Evolutionary conservation across 208 protist species (phyloP).

Genomic region (Trypanosoma theileri): DNA sequence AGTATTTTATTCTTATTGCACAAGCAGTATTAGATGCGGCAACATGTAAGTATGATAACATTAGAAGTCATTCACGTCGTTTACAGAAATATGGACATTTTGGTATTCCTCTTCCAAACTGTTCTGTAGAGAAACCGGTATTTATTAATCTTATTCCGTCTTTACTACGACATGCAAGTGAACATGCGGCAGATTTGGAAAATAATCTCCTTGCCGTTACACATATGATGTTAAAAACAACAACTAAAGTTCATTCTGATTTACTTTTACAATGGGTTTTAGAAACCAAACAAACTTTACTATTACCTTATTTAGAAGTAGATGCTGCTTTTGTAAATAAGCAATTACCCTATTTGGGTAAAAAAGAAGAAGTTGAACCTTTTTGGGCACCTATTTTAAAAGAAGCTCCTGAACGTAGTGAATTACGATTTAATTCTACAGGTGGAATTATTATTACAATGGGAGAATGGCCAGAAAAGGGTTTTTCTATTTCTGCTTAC

Average conservation of each 20-base stretch:
- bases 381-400: conserved; percentile 79
- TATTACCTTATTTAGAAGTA: conserved; percentile 76
- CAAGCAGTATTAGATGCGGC: conserved; percentile 71
- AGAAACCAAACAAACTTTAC: conserved; percentile 39
- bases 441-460: conserved; percentile 69
- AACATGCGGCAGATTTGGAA: conserved; percentile 40
- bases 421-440: conserved; percentile 62
- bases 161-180: conserved; percentile 40
- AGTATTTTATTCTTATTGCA: conserved; percentile 65
- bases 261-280: conserved; percentile 59
- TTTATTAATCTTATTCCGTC: conserved; percentile 78
- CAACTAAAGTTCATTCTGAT: conserved; percentile 53
- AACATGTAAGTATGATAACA: conserved; percentile 44
- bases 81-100: conserved; percentile 44
- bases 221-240: conserved; percentile 50
- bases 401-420: conserved; percentile 57
- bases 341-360: conserved; percentile 39
- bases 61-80: conserved; percentile 19
- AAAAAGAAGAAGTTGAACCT: conserved; percentile 36
- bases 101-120: conserved; percentile 43
- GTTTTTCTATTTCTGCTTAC: conserved; percentile 62
- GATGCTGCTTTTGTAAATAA: conserved; percentile 39
- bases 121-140: conserved; percentile 64
- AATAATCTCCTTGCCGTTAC: conserved; percentile 50
- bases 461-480: conserved; percentile 55